Percentiles rank a stretch among this genome's conserved stretches.
These are phyloP conservation scores for Sporobolomyces pararoseus DNA, from an alignment of 768 basidiomycete species.

Conservation along the genomic window DNA sequence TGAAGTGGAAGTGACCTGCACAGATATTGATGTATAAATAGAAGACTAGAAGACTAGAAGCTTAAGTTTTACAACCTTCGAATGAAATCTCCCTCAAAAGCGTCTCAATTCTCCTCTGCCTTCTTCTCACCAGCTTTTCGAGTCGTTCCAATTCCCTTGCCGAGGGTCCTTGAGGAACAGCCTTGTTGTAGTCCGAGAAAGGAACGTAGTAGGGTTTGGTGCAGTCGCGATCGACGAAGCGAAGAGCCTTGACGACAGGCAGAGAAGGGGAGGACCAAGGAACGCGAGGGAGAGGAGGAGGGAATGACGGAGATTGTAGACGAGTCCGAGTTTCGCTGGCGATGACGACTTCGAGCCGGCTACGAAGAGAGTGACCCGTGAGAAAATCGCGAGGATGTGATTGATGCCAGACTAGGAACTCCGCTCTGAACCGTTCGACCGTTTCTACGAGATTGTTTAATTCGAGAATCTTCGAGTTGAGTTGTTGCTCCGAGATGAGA, in stretches of 20 bases:
- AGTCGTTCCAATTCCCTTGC: background rate
- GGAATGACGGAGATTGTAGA: background rate
- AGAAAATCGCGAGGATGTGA: too few relatives aligned
- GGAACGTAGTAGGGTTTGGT: background rate
- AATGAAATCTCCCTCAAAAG: background rate
- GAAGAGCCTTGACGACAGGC: background rate
- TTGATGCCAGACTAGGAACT: too few relatives aligned
- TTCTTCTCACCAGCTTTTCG: background rate
- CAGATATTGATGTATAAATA: too few relatives aligned
- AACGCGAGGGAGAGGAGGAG: background rate
- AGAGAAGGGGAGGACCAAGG: too few relatives aligned
- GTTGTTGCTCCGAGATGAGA: background rate
- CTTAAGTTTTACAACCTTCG: background rate
- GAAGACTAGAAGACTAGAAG: background rate
- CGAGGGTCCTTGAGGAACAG: background rate
- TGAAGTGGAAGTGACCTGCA: constrained; percentile 4
- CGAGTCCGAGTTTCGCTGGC: background rate
- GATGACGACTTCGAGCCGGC: too few relatives aligned
- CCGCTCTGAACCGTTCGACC: too few relatives aligned
- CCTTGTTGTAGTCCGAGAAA: background rate
- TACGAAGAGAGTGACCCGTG: too few relatives aligned
- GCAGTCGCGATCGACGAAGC: background rate
- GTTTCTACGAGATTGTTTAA: too few relatives aligned
- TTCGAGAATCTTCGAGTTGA: background rate
- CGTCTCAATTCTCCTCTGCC: background rate